phyloP scores from a whole-genome alignment of 371 early-diverging fungal species.

The Amoeboaphelidium occidentale region DNA sequence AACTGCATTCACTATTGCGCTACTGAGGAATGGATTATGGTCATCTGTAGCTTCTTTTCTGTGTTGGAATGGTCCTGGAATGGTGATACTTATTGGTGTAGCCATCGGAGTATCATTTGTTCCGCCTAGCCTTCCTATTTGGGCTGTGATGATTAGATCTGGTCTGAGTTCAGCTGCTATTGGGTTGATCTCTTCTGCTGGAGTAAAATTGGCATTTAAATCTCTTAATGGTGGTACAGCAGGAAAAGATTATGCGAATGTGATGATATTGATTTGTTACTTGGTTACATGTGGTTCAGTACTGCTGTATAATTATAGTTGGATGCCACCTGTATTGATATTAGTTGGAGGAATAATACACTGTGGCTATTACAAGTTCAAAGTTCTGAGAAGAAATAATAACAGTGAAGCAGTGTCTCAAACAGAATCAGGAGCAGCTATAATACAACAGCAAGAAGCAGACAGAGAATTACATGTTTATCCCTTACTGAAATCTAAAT shows the following conservation, averaged over 20 bases:
- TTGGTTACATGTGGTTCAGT: constrained; percentile 14
- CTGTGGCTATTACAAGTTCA: too few species aligned
- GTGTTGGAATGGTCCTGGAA: constrained; percentile 18
- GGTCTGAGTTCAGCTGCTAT: constrained; percentile 23
- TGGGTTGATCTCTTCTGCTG: constrained; percentile 28
- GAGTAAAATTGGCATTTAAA: constrained; percentile 20
- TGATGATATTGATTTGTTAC: constrained; percentile 12
- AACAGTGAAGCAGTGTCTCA: too few species aligned
- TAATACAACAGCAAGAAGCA: too few species aligned
- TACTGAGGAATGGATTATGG: constrained; percentile 22
- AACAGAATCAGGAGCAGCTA: too few species aligned
- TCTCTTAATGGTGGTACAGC: too few species aligned
- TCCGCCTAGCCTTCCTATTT: constrained; percentile 14
- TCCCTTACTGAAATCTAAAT: too few species aligned
- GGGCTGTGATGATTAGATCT: constrained; percentile 19
- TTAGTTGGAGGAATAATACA: constrained; percentile 19
- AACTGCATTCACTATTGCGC: constrained; percentile 21
- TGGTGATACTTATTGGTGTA: constrained; percentile 19
- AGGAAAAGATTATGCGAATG: constrained; percentile 13
- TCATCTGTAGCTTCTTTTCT: constrained; percentile 1
- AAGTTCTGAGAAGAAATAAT: too few species aligned
- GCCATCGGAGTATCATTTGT: constrained; percentile 18
- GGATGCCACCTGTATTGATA: constrained; percentile 27
- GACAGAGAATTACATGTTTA: too few species aligned
- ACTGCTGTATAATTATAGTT: constrained; percentile 14